Evolutionary conservation across 352 stramenopile genomes (phyloP), one percentile per base, ranked within the genome.

Genomic region (Phytophthora meadii): DNA sequence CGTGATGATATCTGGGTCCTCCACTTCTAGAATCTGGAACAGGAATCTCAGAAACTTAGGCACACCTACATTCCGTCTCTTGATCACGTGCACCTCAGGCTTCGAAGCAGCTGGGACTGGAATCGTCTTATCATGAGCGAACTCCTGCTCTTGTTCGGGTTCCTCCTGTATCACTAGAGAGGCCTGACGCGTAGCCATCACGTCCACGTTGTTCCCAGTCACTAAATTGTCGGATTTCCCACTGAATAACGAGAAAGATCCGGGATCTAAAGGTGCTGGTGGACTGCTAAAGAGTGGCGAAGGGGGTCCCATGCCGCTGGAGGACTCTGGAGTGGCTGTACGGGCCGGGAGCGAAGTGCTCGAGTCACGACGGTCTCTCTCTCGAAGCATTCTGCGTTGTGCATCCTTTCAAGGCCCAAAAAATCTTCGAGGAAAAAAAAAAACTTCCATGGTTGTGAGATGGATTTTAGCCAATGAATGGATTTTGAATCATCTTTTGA

Each of bases 11-110:
- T 44, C 55, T 10, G 68, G 64, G 55, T 89, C 79, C 55, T 92
- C 83, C 10, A 74, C 56, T 52, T 89, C 78, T n/a, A 92, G 67
- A 15, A 91, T 91, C 60, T 91, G 76, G 50, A 82, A 91, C 39
- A 91, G 55, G 55, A 86, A 91, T 0, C 82, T 64, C 17, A 91
- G 60, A 37, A 91, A 91, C 61, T 91, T 91, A 27, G 82, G 82
- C 5, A 90, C 76, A 2, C 79, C 79, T 19, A 89, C 82, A 36
- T 88, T 90, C n/a, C 79, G 79, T 12, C 77, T 73, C 46, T 77
- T 72, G 46, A 86, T 79, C 40, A 76, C 64, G 30, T 77, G 70
- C 28, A 52, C 42, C 22, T 68, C 54, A 10, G 52, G 14, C 15
- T 9, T 11, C 30, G 30, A 34, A 12, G 30, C 30, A 36, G 30